A percentile compares a stretch with the other conserved stretches of the same genome.
Evolutionary conservation across 495 filamentous ascomycete genomes (phyloP).

Genomic region (Neurospora tetraspora): DNA sequence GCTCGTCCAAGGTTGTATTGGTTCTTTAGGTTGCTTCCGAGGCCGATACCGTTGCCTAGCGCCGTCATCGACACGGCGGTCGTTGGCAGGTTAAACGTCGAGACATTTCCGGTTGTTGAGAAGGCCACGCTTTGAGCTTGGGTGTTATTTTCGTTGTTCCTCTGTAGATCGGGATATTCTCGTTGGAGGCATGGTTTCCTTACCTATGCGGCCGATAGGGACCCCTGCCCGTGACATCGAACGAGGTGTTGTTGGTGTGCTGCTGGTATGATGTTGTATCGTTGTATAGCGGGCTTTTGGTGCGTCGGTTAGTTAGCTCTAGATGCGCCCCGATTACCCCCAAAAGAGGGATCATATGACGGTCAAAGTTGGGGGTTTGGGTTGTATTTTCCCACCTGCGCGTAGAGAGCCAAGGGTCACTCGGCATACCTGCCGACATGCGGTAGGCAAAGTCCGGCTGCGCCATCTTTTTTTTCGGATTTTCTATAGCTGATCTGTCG

Average conservation of each 20-base stretch:
- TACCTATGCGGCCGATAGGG: conserved; percentile 38
- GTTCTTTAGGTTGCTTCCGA: conserved; percentile 3
- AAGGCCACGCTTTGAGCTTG: conserved; percentile 30
- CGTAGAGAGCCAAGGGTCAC: conserved; percentile 35
- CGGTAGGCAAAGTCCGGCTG: conserved; percentile 34
- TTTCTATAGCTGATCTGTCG: background rate
- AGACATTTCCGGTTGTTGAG: conserved; percentile 21
- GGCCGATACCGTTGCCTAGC: conserved; percentile 6
- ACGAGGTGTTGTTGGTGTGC: conserved; percentile 10
- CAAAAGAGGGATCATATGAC: background rate
- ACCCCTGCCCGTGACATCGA: conserved; percentile 21
- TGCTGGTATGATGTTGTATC: conserved; percentile 19
- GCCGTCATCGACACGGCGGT: background rate
- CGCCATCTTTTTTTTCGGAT: conserved; percentile 20
- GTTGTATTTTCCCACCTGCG: conserved; percentile 35
- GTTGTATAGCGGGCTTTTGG: conserved; percentile 31
- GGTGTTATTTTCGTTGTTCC: conserved; percentile 31
- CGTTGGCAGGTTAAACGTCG: conserved; percentile 28
- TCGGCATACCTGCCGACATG: conserved; percentile 26
- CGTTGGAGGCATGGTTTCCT: conserved; percentile 22
- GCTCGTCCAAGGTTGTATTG: conserved; percentile 12
- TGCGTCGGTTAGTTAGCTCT: conserved; percentile 18
- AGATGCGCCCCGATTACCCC: conserved; percentile 10
- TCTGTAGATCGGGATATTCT: conserved; percentile 15
- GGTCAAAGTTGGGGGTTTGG: background rate